Conservation (phyloP, 768 basidiomycete genomes). For the Lactarius deliciosus region DNA sequence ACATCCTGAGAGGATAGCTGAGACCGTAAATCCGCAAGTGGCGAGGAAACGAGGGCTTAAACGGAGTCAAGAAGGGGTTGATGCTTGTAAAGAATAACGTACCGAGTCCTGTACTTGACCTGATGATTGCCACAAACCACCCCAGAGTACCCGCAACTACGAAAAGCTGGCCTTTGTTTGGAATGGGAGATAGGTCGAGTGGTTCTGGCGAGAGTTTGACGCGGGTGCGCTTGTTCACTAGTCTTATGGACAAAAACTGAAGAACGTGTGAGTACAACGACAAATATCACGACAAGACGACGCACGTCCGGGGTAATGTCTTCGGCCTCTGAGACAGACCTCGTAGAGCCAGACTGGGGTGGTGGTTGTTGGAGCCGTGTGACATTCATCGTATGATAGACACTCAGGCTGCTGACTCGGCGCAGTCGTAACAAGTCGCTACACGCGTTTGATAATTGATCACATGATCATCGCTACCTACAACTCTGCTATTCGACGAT, state of each 20-base stretch:
- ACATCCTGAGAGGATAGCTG: conserved; percentile 47
- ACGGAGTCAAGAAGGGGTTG: conserved; percentile 7
- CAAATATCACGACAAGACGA: neutral
- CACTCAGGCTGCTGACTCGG: too few species aligned
- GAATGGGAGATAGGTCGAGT: conserved; percentile 43
- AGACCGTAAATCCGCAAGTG: conserved; percentile 58
- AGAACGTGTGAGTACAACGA: neutral
- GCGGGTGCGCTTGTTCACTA: conserved; percentile 61
- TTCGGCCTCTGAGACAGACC: conserved; percentile 24
- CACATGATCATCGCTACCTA: too few species aligned
- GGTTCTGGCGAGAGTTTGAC: conserved; percentile 57
- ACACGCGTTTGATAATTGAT: too few species aligned
- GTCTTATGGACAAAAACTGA: conserved; percentile 41
- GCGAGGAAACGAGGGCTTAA: conserved; percentile 60
- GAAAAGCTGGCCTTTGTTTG: conserved; percentile 53
- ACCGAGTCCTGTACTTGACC: conserved; percentile 37
- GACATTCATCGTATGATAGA: conserved; percentile 19
- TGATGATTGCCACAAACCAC: conserved; percentile 67
- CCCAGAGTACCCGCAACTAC: conserved; percentile 58
- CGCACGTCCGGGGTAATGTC: conserved; percentile 29
- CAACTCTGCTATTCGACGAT: too few species aligned
- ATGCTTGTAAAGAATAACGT: conserved; percentile 17
- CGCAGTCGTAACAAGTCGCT: too few species aligned
- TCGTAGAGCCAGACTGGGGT: conserved; percentile 13
- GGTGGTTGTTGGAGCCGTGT: conserved; percentile 26